A percentile compares a stretch with the other conserved stretches of the same genome.
These are phyloP conservation scores for Saccharomycopsis synnaedendra DNA, from an alignment of 805 yeast species.

Conservation along the genomic window DNA sequence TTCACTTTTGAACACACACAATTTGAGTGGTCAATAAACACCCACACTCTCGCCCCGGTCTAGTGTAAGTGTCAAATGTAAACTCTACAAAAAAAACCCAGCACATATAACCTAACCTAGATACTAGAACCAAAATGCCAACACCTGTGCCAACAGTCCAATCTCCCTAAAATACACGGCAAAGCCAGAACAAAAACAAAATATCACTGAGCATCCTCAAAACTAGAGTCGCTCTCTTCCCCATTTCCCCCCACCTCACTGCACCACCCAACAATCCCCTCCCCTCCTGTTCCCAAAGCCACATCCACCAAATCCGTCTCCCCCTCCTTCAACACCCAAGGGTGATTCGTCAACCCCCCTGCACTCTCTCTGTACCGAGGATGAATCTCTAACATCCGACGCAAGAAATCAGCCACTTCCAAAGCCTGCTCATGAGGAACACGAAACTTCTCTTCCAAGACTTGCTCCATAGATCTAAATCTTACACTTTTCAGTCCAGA, in stretches of 20 bases:
- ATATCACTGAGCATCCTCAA: background rate
- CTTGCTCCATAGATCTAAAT: slow-evolving; percentile 1
- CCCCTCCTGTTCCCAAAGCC: slow-evolving; percentile 19
- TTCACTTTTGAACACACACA: no score
- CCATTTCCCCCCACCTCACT: slow-evolving; percentile 1
- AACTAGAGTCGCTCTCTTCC: background rate
- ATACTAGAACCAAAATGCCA: background rate
- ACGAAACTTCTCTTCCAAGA: slow-evolving; percentile 6
- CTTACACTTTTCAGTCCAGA: background rate
- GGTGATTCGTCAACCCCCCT: slow-evolving; percentile 39
- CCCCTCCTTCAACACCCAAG: slow-evolving; percentile 21
- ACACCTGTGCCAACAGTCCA: background rate
- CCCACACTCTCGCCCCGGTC: no score
- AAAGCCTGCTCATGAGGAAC: slow-evolving; percentile 1
- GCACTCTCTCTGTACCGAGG: slow-evolving; percentile 43
- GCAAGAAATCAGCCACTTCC: slow-evolving; percentile 32
- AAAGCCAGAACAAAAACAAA: background rate
- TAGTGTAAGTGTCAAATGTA: no score
- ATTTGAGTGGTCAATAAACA: no score
- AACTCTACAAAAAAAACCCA: no score
- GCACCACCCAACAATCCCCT: slow-evolving; percentile 21
- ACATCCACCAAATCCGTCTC: slow-evolving; percentile 17
- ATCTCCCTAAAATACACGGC: no score
- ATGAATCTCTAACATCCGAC: slow-evolving; percentile 37
- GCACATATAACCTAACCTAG: background rate